phyloP scores from a whole-genome alignment of 2,329 filamentous ascomycete species.

The Colletotrichum filicis region DNA sequence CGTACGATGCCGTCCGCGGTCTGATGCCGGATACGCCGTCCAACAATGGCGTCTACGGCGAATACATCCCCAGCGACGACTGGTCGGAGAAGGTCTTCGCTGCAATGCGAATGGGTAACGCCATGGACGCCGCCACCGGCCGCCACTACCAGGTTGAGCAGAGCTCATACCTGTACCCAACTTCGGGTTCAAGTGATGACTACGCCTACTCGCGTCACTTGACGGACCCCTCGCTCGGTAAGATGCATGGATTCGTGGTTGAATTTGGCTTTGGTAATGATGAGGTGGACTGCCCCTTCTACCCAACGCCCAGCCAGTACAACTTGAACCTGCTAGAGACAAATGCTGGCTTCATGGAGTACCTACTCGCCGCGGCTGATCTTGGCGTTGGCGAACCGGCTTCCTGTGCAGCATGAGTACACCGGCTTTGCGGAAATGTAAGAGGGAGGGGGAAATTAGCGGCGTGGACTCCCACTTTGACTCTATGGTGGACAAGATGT shows the following conservation, averaged over 20 bases:
- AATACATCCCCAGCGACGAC: conserved; percentile 55
- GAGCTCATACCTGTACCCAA: conserved; percentile 56
- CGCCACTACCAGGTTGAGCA: conserved; percentile 51
- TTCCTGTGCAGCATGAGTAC: conserved; percentile 10
- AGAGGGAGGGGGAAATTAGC: background rate
- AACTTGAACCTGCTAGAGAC: conserved; percentile 57
- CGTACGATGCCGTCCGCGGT: conserved; percentile 63
- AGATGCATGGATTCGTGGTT: conserved; percentile 55
- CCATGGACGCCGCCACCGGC: conserved; percentile 52
- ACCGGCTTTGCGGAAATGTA: background rate
- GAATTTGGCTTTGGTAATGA: conserved; percentile 58
- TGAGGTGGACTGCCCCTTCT: conserved; percentile 52
- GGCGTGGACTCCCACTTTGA: background rate
- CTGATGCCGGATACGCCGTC: conserved; percentile 50
- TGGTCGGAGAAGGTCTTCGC: conserved; percentile 44
- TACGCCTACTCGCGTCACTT: conserved; percentile 59
- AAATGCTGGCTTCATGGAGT: conserved; percentile 59
- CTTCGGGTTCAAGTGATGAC: conserved; percentile 57
- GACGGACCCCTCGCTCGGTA: conserved; percentile 45
- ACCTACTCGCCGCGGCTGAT: conserved; percentile 42
- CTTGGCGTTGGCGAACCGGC: conserved; percentile 32
- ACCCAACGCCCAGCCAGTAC: conserved; percentile 55
- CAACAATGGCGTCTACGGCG: conserved; percentile 50
- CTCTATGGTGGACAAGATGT: background rate
- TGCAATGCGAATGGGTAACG: conserved; percentile 46